phyloP scores from a whole-genome alignment of 495 filamentous ascomycete genomes.

The Durotheca rogersii region DNA sequence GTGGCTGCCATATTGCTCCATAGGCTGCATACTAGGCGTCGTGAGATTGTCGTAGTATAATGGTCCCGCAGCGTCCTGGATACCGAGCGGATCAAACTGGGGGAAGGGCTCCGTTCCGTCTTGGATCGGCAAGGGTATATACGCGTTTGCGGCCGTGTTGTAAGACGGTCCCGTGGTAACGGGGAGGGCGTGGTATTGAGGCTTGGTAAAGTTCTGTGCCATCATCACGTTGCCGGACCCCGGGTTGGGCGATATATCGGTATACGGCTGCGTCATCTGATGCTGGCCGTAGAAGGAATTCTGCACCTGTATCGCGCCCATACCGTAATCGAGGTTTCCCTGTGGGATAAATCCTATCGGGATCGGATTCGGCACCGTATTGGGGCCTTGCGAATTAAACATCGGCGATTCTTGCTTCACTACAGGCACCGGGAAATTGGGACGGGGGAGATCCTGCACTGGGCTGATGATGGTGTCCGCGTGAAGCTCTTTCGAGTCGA shows the following conservation, averaged over 20 bases:
- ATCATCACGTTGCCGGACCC: constrained; percentile 21
- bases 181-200: constrained; percentile 26
- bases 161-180: constrained; percentile 24
- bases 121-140: constrained; percentile 12
- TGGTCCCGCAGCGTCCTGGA: constrained; percentile 36
- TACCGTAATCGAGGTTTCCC: constrained; percentile 17
- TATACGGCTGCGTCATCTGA: constrained; percentile 15
- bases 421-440: constrained; percentile 40
- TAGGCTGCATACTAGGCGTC: constrained; percentile 29
- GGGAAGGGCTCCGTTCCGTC: constrained; percentile 42
- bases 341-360: constrained; percentile 23
- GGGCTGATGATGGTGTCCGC: constrained; percentile 64
- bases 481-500: constrained; percentile 58
- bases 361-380: constrained; percentile 2
- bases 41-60: constrained; percentile 34
- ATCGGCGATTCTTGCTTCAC: constrained; percentile 37
- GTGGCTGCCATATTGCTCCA: constrained; percentile 39
- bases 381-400: constrained; percentile 14
- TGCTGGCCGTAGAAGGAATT: constrained; percentile 24
- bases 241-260: constrained; percentile 22
- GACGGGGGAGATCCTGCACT: constrained; percentile 54
- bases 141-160: constrained; percentile 5
- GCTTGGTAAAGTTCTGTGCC: constrained; percentile 18
- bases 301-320: constrained; percentile 15
- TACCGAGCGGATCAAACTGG: constrained; percentile 37